These are phyloP conservation scores for Aspergillus incahuasiensis DNA, from an alignment of 495 filamentous ascomycete genomes.

Conservation along the genomic window DNA sequence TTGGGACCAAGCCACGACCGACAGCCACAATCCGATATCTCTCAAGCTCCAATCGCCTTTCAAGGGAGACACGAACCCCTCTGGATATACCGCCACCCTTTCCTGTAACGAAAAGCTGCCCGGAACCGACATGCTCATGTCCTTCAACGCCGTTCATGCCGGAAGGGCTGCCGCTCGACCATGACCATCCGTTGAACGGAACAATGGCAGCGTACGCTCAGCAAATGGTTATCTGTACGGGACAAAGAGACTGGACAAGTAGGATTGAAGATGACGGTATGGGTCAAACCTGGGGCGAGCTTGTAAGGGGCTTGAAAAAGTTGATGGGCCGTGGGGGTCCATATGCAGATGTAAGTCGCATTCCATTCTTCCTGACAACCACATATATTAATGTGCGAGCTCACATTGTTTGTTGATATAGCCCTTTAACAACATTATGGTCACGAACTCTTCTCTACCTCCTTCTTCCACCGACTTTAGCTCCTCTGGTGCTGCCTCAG, in stretches of 20 bases:
- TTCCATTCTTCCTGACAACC: neutral
- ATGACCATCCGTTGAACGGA: conserved; percentile 59
- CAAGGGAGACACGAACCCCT: conserved; percentile 23
- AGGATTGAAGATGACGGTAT: conserved; percentile 61
- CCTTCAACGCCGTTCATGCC: conserved; percentile 61
- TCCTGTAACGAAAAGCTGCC: conserved; percentile 56
- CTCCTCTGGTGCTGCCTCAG: conserved; percentile 49
- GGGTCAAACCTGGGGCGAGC: conserved; percentile 40
- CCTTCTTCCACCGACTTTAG: conserved; percentile 34
- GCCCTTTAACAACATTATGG: conserved; percentile 75
- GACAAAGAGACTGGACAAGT: conserved; percentile 71
- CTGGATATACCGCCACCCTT: conserved; percentile 42
- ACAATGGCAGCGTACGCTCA: conserved; percentile 76
- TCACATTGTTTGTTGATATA: conserved; percentile 26
- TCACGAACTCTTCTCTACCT: conserved; percentile 66
- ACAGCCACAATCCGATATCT: conserved; percentile 17
- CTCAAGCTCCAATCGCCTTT: conserved; percentile 21
- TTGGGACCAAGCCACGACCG: conserved; percentile 4
- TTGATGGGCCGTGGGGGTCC: conserved; percentile 61
- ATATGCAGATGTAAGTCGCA: conserved; percentile 63
- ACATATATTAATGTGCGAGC: neutral
- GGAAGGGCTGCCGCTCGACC: conserved; percentile 69
- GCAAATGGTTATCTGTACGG: conserved; percentile 80
- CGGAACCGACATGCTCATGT: conserved; percentile 67
- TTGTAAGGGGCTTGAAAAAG: conserved; percentile 67